These are phyloP conservation scores for Microdochium paspali DNA, from an alignment of 2,329 filamentous ascomycete genomes.

Conservation along the genomic window DNA sequence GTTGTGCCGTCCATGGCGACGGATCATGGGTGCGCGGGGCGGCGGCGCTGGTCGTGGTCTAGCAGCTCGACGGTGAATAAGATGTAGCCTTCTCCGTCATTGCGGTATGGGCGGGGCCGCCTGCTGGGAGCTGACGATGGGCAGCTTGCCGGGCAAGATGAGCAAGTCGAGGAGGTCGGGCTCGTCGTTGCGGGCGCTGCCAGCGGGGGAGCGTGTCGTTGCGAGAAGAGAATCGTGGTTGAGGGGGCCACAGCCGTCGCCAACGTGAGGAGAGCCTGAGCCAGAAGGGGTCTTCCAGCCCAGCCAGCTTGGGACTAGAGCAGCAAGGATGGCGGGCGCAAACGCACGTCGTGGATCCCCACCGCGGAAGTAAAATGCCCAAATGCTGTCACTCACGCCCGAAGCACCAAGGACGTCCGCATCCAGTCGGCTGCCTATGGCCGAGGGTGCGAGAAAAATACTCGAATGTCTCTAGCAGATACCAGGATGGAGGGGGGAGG, in stretches of 20 bases:
- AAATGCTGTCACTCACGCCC: background rate
- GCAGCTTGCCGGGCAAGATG: background rate
- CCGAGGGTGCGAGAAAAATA: no score
- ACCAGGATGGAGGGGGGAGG: no score
- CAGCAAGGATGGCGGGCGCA: background rate
- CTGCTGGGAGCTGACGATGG: background rate
- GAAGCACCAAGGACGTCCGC: background rate
- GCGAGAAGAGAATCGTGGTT: background rate
- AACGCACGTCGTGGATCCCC: background rate
- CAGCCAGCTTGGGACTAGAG: background rate
- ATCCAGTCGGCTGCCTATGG: no score
- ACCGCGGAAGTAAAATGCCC: background rate
- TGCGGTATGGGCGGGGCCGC: constrained; percentile 2
- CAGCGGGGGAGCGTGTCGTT: background rate
- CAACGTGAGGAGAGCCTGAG: background rate
- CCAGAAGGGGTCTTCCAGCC: background rate
- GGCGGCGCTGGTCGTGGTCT: constrained; percentile 2
- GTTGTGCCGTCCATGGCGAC: constrained; percentile 41
- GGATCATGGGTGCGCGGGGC: constrained; percentile 7
- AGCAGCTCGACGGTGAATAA: background rate
- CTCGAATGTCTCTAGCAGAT: no score
- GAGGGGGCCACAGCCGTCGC: no score
- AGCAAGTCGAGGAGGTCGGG: background rate
- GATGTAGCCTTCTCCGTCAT: constrained; percentile 7
- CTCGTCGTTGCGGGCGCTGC: background rate